A percentile compares a stretch with the other conserved stretches of the same genome.
Conservation (phyloP, 1,284 basidiomycete species). For the Moesziomyces sp. region DNA sequence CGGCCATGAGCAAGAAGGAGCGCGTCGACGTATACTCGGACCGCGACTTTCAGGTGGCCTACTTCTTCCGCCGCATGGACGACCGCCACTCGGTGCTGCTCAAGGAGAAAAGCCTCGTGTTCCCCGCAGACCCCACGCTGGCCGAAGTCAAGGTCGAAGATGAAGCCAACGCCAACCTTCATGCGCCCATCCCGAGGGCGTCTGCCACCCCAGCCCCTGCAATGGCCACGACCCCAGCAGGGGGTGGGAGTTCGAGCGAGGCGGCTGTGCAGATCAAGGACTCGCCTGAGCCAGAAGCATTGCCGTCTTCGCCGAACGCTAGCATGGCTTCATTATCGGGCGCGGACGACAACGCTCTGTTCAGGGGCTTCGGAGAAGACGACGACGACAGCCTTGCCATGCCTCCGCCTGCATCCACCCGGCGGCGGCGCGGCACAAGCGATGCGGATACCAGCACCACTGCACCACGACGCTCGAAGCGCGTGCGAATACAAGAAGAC, state of each 20-base stretch:
- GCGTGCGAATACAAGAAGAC: slow-evolving; percentile 33
- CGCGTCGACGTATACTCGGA: slow-evolving; percentile 67
- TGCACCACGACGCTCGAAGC: slow-evolving; percentile 25
- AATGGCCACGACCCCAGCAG: slow-evolving; percentile 3
- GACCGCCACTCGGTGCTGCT: slow-evolving; percentile 68
- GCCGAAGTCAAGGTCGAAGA: slow-evolving; percentile 50
- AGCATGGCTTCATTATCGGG: slow-evolving; percentile 23
- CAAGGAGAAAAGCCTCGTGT: slow-evolving; percentile 46
- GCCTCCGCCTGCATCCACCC: slow-evolving; percentile 30
- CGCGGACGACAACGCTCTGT: slow-evolving; percentile 17
- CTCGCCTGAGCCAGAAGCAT: slow-evolving; percentile 25
- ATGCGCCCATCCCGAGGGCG: slow-evolving; percentile 43
- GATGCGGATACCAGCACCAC: neutral
- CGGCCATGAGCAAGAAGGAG: slow-evolving; percentile 60
- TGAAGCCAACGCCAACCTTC: slow-evolving; percentile 46
- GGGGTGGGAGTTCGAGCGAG: slow-evolving; percentile 1
- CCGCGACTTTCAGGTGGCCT: slow-evolving; percentile 66
- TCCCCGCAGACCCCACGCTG: slow-evolving; percentile 33
- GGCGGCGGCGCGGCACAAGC: slow-evolving; percentile 9
- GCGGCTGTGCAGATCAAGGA: slow-evolving; percentile 39
- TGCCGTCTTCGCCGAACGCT: slow-evolving; percentile 8
- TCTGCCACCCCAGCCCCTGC: slow-evolving; percentile 12
- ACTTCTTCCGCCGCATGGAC: slow-evolving; percentile 67
- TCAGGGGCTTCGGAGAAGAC: slow-evolving; percentile 10
- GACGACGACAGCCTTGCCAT: slow-evolving; percentile 19